A percentile compares a stretch with the other conserved stretches of the same genome.
Conservation (phyloP, 2,329 filamentous ascomycete species). For the Diplodia seriata region DNA sequence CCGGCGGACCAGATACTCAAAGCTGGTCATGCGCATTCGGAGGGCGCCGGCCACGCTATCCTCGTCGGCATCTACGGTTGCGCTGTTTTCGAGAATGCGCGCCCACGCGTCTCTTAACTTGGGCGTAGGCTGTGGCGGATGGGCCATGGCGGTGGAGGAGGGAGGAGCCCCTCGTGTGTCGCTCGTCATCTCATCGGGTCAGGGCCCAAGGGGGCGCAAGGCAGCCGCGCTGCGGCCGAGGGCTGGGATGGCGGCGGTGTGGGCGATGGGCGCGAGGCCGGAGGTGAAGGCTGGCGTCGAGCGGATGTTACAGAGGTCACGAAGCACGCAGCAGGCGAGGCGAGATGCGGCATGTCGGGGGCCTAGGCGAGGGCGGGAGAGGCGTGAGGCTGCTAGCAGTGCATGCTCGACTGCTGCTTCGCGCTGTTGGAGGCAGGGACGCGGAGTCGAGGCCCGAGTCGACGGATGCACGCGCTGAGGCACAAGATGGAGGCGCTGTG, state of each 20-base stretch:
- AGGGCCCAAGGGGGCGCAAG: background rate
- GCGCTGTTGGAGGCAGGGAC: background rate
- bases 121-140: slow-evolving; percentile 17
- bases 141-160: slow-evolving; percentile 25
- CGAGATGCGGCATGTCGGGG: slow-evolving; percentile 22
- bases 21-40: slow-evolving; percentile 23
- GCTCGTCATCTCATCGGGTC: slow-evolving; percentile 31
- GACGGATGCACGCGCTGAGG: background rate
- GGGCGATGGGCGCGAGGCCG: background rate
- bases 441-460: background rate
- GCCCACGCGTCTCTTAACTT: slow-evolving; percentile 22
- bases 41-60: slow-evolving; percentile 1
- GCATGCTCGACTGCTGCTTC: background rate
- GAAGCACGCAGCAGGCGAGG: slow-evolving; percentile 6
- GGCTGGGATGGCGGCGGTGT: slow-evolving; percentile 1
- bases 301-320: slow-evolving; percentile 14
- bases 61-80: background rate
- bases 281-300: background rate
- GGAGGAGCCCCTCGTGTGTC: slow-evolving; percentile 25
- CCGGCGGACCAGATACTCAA: slow-evolving; percentile 46
- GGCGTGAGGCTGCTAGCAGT: slow-evolving; percentile 12
- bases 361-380: background rate
- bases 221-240: slow-evolving; percentile 11
- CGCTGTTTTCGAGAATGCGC: slow-evolving; percentile 12
- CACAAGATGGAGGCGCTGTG: background rate